A percentile compares a stretch with the other conserved stretches of the same genome.
These are phyloP conservation scores for Schoenoplectus tabernaemontani DNA, from an alignment of 202 grass and related monocot species.

Conservation along the genomic window DNA sequence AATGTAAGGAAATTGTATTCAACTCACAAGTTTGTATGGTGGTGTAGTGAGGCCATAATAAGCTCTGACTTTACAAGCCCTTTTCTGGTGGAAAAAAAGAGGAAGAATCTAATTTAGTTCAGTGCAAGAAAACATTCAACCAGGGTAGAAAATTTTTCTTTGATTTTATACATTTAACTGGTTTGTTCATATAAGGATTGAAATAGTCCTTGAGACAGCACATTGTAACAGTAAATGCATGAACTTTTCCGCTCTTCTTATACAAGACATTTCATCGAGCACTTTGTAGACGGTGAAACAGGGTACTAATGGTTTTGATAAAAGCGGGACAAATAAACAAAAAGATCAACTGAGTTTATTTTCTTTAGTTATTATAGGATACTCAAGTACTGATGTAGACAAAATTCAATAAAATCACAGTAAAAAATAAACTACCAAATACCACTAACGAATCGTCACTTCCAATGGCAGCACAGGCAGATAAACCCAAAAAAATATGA, in stretches of 20 bases:
- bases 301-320: background rate
- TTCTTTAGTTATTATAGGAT: background rate
- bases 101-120: background rate
- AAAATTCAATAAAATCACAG: background rate
- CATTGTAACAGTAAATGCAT: background rate
- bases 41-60: constrained; percentile 71
- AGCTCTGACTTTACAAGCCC: constrained; percentile 33
- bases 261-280: constrained; percentile 11
- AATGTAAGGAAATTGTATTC: background rate
- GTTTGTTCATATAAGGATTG: background rate
- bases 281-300: background rate
- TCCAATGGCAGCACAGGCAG: background rate
- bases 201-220: background rate
- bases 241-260: background rate
- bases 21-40: constrained; percentile 66
- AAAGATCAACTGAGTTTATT: background rate
- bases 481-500: background rate
- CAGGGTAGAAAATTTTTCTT: background rate
- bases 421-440: background rate
- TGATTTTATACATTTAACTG: background rate
- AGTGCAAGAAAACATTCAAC: background rate
- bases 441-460: background rate
- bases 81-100: constrained; percentile 21
- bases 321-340: background rate
- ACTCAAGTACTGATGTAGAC: background rate